A percentile compares a stretch with the other conserved stretches of the same genome.
Evolutionary conservation across 345 rosid species (phyloP).

Genomic region (Aurinia saxatilis): DNA sequence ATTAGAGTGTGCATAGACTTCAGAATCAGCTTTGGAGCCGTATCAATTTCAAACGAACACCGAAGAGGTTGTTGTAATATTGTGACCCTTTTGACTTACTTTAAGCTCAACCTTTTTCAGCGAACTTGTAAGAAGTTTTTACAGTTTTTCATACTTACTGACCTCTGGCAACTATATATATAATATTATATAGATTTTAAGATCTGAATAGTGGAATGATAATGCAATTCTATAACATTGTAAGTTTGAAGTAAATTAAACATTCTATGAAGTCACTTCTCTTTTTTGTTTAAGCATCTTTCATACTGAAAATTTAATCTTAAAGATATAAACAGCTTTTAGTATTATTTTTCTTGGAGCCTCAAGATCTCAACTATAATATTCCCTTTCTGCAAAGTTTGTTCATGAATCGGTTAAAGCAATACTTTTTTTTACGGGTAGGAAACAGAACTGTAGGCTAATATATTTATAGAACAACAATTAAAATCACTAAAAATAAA

Average conservation of each 20-base stretch:
- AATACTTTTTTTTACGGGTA: not conserved
- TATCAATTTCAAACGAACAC: constrained; percentile 3
- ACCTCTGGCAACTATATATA: not conserved
- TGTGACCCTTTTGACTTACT: constrained; percentile 13
- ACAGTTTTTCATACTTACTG: not conserved
- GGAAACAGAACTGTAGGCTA: not conserved
- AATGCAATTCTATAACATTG: not conserved
- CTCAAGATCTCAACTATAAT: not conserved
- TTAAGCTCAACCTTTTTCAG: not conserved
- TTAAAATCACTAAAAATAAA: constrained; percentile 18
- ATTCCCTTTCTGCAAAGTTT: not conserved
- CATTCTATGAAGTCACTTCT: not conserved
- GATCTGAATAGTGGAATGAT: not conserved
- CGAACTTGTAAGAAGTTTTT: constrained; percentile 6
- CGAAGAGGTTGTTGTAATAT: not conserved
- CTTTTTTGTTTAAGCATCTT: not conserved
- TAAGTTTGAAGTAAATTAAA: not conserved
- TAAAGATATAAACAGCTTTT: not conserved
- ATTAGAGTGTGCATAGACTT: not conserved
- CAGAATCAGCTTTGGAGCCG: constrained; percentile 6
- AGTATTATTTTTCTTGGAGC: not conserved
- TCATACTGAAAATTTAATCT: not conserved
- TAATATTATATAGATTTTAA: not conserved
- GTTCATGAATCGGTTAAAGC: not conserved
- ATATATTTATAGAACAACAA: not conserved